These are phyloP conservation scores for Lumnitzera littorea DNA, from an alignment of 345 rosid genomes.

Conservation along the genomic window DNA sequence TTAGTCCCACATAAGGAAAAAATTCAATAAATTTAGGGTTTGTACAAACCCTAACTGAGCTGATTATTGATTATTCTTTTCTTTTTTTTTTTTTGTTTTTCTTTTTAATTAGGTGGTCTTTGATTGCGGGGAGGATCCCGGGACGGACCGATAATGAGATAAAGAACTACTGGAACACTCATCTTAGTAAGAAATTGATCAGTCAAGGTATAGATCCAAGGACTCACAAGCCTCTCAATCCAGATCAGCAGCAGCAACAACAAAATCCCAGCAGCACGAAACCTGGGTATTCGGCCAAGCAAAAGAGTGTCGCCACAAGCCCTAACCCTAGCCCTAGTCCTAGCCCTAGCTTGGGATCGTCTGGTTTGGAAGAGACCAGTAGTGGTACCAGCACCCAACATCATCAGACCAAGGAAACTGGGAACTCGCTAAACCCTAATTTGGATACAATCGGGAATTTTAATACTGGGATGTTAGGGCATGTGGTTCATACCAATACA, in stretches of 20 bases:
- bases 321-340: conserved; percentile 8
- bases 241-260: conserved; percentile 10
- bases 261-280: background rate
- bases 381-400: conserved; percentile 2
- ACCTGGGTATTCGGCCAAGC: conserved; percentile 16
- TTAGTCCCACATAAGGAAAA: background rate
- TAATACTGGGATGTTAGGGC: background rate
- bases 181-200: conserved; percentile 55
- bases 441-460: background rate
- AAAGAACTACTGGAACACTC: conserved; percentile 72
- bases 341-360: conserved; percentile 10
- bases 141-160: conserved; percentile 65
- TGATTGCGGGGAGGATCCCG: conserved; percentile 62
- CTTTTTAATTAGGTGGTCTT: conserved; percentile 38
- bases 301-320: background rate
- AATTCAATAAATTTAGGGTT: conserved; percentile 1
- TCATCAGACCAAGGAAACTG: no score
- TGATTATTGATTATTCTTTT: background rate
- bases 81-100: conserved; percentile 2
- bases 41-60: background rate
- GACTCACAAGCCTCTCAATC: conserved; percentile 48
- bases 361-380: conserved; percentile 17
- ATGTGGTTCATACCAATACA: no score
- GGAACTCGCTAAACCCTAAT: conserved; percentile 1
- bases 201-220: conserved; percentile 62